Evolutionary conservation across 2,329 filamentous ascomycete genomes (phyloP).

Genomic region (Venturia oleaginea): DNA sequence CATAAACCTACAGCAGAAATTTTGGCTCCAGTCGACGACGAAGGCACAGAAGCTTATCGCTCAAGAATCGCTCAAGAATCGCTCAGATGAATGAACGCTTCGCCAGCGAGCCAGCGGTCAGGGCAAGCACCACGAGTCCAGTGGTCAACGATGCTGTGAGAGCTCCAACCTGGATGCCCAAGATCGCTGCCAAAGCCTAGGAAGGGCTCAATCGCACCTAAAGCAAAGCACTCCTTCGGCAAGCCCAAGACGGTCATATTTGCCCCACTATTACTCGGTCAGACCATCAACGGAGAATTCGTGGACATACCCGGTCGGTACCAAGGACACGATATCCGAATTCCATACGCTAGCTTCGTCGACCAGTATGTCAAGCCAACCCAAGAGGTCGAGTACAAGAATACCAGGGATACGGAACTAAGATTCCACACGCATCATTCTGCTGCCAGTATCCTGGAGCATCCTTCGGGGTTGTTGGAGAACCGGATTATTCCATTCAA

Average conservation of each 20-base stretch:
- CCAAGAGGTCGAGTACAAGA: not conserved
- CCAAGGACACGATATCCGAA: not conserved
- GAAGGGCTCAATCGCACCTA: not conserved
- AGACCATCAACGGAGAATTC: not conserved
- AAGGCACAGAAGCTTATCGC: not conserved
- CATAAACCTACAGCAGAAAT: not conserved
- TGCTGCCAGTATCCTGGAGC: not conserved
- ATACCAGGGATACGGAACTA: not conserved
- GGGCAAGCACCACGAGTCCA: not conserved
- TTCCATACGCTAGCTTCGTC: not conserved
- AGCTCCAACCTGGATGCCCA: not conserved
- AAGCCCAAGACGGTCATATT: not conserved
- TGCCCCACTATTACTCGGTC: not conserved
- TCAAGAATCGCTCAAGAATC: not conserved
- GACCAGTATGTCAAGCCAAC: not conserved
- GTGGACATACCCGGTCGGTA: not conserved
- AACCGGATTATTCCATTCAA: not conserved
- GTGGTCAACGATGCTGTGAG: not conserved
- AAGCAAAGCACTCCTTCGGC: not conserved
- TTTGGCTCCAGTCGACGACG: not conserved
- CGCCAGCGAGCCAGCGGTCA: not conserved
- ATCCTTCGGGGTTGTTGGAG: not conserved
- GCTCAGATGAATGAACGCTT: not conserved
- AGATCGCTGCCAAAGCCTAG: not conserved
- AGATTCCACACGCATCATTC: not conserved